Base-by-base conservation (phyloP, 1,284 basidiomycete genomes). In the Leccinum pachyderme region DNA sequence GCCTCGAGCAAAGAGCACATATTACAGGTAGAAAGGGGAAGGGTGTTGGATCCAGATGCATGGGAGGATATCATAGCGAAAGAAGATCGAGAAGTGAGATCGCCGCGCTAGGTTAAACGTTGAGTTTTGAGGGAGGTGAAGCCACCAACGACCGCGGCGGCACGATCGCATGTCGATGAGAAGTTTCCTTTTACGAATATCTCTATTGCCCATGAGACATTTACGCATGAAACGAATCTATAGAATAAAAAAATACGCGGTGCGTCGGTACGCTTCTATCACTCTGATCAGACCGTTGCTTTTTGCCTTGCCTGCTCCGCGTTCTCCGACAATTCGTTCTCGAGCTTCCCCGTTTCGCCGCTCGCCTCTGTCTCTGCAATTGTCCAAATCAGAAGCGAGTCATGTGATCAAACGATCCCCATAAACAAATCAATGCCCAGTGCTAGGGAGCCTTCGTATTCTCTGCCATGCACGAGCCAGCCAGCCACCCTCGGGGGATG, bases 381-480 rank as follows among this genome's bases (percentile, higher is more conserved):
- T 53, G 68, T 64, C 66, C 58, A 62, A 71, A 65, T 65, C 63
- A 63, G 71, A 67, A 65, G 59, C 62, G 63, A 71, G 63, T 60
- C 63, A 67, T 66, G 67, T 68, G 69, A 70, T 70, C 74, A 73
- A 75, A 54, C 47, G 57, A 59, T 52, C 37, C 55, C 48, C 59
- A 73, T 71, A 71, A 70, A 77, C 75, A 79, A 78, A 82, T 88
- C 72, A 91, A 77, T 81, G 74, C 62, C 85, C 81, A 75, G 81
- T 84, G 18, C 18, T 18, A 18, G 18, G 18, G 71, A 87, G 81
- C 72, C 74, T 76, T 79, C 82, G 83, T 65, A 89, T 72, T 73
- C 76, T 81, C 73, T 81, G 77, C 82, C 81, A 84, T 63, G 77
- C 74, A 71, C 83, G 80, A 81, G 83, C 84, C 71, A 83, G 71